A percentile compares a stretch with the other conserved stretches of the same genome.
These are phyloP conservation scores for Neofusicoccum umdonicola DNA, from an alignment of 2,329 filamentous ascomycete genomes.

Conservation along the genomic window DNA sequence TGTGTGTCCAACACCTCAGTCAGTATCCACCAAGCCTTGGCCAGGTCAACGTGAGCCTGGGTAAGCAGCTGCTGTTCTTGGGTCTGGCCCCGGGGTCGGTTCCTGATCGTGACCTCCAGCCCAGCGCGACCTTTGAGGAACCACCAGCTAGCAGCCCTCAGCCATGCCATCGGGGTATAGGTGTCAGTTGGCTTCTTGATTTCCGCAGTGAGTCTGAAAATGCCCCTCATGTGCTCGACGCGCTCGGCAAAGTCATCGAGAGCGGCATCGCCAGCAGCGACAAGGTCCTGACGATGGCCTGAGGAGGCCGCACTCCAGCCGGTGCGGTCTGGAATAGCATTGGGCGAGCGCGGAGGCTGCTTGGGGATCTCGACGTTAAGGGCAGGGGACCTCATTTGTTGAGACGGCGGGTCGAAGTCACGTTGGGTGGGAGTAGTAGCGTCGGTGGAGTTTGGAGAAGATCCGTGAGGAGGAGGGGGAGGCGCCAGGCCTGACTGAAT, in stretches of 20 bases:
- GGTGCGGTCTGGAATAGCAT: not conserved
- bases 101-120: conserved; percentile 70
- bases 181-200: conserved; percentile 64
- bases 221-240: conserved; percentile 69
- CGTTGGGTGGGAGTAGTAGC: conserved; percentile 15
- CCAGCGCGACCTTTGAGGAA: conserved; percentile 77
- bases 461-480: conserved; percentile 10
- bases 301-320: conserved; percentile 14
- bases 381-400: conserved; percentile 16
- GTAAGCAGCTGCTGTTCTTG: conserved; percentile 52
- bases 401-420: conserved; percentile 10
- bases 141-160: conserved; percentile 81
- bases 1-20: conserved; percentile 41
- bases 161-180: conserved; percentile 64
- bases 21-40: conserved; percentile 81
- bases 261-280: conserved; percentile 41
- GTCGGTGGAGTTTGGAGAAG: conserved; percentile 1
- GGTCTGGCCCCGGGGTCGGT: conserved; percentile 51
- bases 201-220: conserved; percentile 78
- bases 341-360: conserved; percentile 14
- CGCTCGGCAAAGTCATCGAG: conserved; percentile 68
- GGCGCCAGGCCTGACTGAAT: conserved; percentile 12
- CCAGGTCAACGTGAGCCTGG: conserved; percentile 81
- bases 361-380: conserved; percentile 16
- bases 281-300: conserved; percentile 11